Evolutionary conservation across 768 basidiomycete genomes (phyloP), one percentile per base, ranked within the genome.

Genomic region (Pisolithus marmoratus): DNA sequence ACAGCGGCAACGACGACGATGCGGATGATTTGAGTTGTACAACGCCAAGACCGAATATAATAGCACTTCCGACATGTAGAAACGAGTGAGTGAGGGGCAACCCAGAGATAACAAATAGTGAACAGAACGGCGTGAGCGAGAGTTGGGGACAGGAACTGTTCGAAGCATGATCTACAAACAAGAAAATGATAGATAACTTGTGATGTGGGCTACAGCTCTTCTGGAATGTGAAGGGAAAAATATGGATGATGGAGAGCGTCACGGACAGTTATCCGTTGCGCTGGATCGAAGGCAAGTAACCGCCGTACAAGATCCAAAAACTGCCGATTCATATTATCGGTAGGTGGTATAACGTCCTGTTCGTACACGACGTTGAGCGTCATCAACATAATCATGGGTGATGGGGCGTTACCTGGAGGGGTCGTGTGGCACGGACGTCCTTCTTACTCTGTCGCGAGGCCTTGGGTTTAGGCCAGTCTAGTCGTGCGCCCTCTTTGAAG

Each of bases 391-490:
- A 46, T 23, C 1, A 23, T 31, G 43, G 11, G 7, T 29, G 29
- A 48, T 6, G 34, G 76, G 81, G 49, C 47, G 29, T 64, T 58
- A 94, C 93, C 74, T 80, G 72, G 36, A 96, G 73, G 43, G 82
- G 73, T 61, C 85, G 82, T 60, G 93, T 93, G 23, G 85, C 83
- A 50, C 85, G 85, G 38, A 99, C 94, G 61, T 95, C 96, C 70
- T 94, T 95, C 74, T 84, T 87, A 70, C 90, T 94, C 67, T 94
- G 89, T 63, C 88, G 84, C 4, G 87, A 82, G 26, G 91, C 87
- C 67, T 87, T 87, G 9, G 91, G 74, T 63, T 89, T 90, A 0
- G 96, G 95, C 86, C 90, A 98, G 67, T 94, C 92, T 38, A 99
- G 80, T 62, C 85, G 88, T 56, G 76, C 70, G 27, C 82, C 85